Evolutionary conservation across 2,329 filamentous ascomycete genomes (phyloP).

Genomic region (Pseudohalonectria lignicola): DNA sequence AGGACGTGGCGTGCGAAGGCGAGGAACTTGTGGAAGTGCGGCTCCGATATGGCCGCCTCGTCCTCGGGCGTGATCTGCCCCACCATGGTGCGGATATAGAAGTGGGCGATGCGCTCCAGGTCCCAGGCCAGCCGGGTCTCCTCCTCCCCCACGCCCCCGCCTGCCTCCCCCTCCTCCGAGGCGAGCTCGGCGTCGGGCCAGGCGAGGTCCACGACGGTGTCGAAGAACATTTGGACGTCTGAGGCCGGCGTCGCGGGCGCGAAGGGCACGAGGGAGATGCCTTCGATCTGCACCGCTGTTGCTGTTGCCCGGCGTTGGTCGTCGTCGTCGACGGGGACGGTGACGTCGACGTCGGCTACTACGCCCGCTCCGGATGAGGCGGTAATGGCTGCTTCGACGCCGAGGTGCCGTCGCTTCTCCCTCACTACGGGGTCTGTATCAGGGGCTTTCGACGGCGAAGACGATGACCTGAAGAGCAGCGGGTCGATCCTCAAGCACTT

Average conservation of each 20-base stretch:
- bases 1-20: neutral
- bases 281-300: neutral
- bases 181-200: neutral
- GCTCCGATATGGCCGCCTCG: neutral
- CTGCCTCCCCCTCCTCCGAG: neutral
- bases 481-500: slow-evolving; percentile 2
- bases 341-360: neutral
- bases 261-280: neutral
- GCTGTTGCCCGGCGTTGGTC: neutral
- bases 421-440: no score
- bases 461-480: no score
- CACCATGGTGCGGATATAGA: neutral
- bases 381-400: neutral
- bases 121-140: neutral
- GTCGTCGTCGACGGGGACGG: no score
- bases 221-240: neutral
- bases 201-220: neutral
- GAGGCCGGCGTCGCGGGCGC: neutral
- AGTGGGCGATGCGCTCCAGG: neutral
- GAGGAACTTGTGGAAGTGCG: slow-evolving; percentile 1
- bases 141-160: neutral
- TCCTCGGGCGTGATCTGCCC: neutral
- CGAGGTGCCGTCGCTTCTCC: no score
- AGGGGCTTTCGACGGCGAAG: no score
- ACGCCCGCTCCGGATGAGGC: neutral